A percentile compares a stretch with the other conserved stretches of the same genome.
These are phyloP conservation scores for Syncephalis fuscata DNA, from an alignment of 371 early-diverging fungal species.

Conservation along the genomic window DNA sequence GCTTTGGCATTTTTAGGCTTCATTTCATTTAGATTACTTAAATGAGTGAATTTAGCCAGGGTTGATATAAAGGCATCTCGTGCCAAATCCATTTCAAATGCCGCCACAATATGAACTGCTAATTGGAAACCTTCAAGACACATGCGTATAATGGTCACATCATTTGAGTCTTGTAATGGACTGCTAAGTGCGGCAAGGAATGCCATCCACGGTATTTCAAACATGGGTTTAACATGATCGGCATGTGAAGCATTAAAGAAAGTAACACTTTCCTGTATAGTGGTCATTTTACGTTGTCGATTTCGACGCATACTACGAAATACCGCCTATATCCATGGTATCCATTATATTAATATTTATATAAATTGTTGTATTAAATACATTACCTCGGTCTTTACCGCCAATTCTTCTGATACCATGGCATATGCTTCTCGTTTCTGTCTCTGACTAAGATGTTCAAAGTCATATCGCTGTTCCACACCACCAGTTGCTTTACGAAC, in stretches of 20 bases:
- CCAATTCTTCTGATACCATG: conserved; percentile 33
- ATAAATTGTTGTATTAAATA: background rate
- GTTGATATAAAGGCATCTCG: conserved; percentile 81
- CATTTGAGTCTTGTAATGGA: conserved; percentile 70
- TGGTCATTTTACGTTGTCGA: conserved; percentile 2
- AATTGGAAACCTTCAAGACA: conserved; percentile 68
- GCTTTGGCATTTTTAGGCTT: conserved; percentile 80
- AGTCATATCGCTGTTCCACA: background rate
- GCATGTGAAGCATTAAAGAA: conserved; percentile 56
- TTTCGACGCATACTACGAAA: conserved; percentile 9
- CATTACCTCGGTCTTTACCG: conserved; percentile 28
- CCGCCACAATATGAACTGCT: conserved; percentile 59
- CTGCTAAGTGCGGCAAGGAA: conserved; percentile 70
- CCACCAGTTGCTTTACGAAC: background rate
- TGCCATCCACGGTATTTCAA: conserved; percentile 81
- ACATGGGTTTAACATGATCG: conserved; percentile 86
- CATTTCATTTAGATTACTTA: conserved; percentile 63
- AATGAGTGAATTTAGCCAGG: conserved; percentile 67
- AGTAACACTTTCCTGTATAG: background rate
- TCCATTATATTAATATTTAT: background rate
- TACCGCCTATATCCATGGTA: conserved; percentile 9
- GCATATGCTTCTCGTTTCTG: conserved; percentile 27
- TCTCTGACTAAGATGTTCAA: background rate
- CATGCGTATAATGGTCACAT: conserved; percentile 41
- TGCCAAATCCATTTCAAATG: conserved; percentile 78